These are phyloP conservation scores for Perkinsus marinus DNA, from an alignment of 169 alveolate species.

Conservation along the genomic window DNA sequence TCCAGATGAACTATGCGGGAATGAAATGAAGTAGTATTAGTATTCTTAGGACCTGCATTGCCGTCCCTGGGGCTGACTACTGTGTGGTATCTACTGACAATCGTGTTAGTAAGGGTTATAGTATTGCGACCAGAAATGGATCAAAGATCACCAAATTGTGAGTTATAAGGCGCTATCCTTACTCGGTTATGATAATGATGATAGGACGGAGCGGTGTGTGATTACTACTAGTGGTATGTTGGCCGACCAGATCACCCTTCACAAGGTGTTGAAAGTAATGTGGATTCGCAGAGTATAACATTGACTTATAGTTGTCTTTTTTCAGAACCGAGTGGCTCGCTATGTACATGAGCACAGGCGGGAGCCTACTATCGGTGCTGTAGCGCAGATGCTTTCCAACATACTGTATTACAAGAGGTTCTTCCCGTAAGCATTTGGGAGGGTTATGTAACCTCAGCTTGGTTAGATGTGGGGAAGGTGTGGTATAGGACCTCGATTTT, in stretches of 20 bases:
- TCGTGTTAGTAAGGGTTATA: slow-evolving; percentile 21
- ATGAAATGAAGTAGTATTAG: background rate
- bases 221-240: slow-evolving; percentile 29
- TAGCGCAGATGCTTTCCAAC: slow-evolving; percentile 37
- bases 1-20: too few species aligned
- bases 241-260: slow-evolving; percentile 25
- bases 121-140: slow-evolving; percentile 14
- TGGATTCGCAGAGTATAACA: background rate
- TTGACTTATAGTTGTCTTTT: background rate
- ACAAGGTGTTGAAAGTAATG: slow-evolving; percentile 12
- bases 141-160: slow-evolving; percentile 23
- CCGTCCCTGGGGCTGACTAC: slow-evolving; percentile 20
- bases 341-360: slow-evolving; percentile 34
- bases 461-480: background rate
- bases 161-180: background rate
- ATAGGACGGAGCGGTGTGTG: slow-evolving; percentile 24
- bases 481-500: too few species aligned
- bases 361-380: slow-evolving; percentile 30
- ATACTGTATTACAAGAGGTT: slow-evolving; percentile 33
- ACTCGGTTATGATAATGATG: background rate
- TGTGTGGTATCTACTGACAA: slow-evolving; percentile 27
- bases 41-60: slow-evolving; percentile 9
- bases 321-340: background rate
- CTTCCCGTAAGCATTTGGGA: slow-evolving; percentile 24
- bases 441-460: too few species aligned